A percentile compares a stretch with the other conserved stretches of the same genome.
These are phyloP conservation scores for Omphalotus olearius DNA, from an alignment of 1,284 basidiomycete species.

Conservation along the genomic window DNA sequence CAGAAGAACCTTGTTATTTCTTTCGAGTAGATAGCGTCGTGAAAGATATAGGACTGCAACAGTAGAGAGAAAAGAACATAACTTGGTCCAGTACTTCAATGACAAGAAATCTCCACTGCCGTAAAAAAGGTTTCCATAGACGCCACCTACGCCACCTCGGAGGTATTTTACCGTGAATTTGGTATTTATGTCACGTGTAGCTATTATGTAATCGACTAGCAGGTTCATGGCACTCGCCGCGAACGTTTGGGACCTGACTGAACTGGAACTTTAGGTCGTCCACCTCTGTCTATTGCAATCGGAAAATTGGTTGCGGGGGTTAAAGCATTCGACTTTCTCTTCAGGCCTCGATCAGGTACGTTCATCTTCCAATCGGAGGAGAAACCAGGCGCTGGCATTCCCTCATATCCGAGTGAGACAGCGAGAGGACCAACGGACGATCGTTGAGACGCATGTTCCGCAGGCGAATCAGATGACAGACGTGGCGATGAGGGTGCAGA, in stretches of 20 bases:
- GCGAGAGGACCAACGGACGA: background rate
- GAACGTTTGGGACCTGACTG: conserved; percentile 19
- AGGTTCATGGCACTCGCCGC: conserved; percentile 12
- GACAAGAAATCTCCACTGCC: too few relatives aligned
- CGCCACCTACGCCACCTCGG: too few relatives aligned
- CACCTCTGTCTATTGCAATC: conserved; percentile 17
- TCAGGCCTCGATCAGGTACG: conserved; percentile 4
- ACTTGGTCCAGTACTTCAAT: too few relatives aligned
- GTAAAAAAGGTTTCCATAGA: too few relatives aligned
- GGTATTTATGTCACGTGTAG: too few relatives aligned
- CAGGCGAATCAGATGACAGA: background rate
- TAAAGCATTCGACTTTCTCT: conserved; percentile 14
- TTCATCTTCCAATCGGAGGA: conserved; percentile 18
- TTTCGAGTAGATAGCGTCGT: too few relatives aligned
- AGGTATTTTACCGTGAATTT: too few relatives aligned
- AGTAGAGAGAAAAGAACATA: too few relatives aligned
- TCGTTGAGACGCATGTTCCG: conserved; percentile 5
- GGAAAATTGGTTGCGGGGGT: conserved; percentile 9
- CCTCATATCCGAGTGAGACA: conserved; percentile 13
- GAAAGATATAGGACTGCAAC: too few relatives aligned
- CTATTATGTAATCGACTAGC: too few relatives aligned
- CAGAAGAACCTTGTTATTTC: too few relatives aligned
- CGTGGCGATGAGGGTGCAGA: background rate
- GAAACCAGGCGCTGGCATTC: conserved; percentile 21
- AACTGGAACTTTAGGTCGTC: conserved; percentile 15